Evolutionary conservation across 108 stramenopile species (phyloP).

Genomic region (Pseudonitzschia delicatissima): DNA sequence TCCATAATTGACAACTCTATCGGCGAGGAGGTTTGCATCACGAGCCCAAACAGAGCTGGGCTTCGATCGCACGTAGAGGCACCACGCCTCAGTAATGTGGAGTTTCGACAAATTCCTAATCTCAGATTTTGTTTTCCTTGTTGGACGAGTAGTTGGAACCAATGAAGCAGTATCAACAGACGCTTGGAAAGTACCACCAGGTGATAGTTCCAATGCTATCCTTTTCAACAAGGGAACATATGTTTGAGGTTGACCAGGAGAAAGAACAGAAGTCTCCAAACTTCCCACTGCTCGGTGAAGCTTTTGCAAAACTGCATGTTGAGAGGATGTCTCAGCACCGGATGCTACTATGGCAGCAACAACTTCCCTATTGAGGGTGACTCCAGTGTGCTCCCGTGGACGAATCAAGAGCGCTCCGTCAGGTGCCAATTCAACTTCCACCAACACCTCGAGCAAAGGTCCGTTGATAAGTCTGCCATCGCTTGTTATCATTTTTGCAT

Average conservation of each 20-base stretch:
- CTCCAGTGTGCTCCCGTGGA: conserved; percentile 58
- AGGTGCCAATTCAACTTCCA: conserved; percentile 56
- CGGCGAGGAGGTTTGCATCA: conserved; percentile 44
- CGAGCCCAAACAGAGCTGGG: conserved; percentile 56
- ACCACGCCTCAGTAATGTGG: conserved; percentile 54
- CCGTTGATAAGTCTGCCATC: conserved; percentile 33
- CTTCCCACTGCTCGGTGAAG: conserved; percentile 35
- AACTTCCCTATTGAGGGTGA: conserved; percentile 47
- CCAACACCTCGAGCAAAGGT: conserved; percentile 51
- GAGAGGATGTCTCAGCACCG: conserved; percentile 2
- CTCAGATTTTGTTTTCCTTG: neutral
- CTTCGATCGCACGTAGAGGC: conserved; percentile 38
- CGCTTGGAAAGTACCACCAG: conserved; percentile 44
- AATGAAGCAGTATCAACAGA: conserved; percentile 1
- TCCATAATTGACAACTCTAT: conserved; percentile 7
- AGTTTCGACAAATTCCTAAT: conserved; percentile 12
- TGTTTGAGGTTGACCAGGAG: conserved; percentile 47
- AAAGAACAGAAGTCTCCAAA: conserved; percentile 33
- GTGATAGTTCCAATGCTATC: conserved; percentile 47
- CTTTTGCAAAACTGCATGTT: conserved; percentile 4
- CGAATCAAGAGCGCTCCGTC: conserved; percentile 61
- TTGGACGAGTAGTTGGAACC: neutral
- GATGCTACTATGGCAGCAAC: conserved; percentile 30
- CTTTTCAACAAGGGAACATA: conserved; percentile 45
- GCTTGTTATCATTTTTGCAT: conserved; percentile 25